A percentile compares a stretch with the other conserved stretches of the same genome.
Evolutionary conservation across 2,329 filamentous ascomycete genomes (phyloP).

Genomic region (Pseudopyrenochaeta lycopersici): DNA sequence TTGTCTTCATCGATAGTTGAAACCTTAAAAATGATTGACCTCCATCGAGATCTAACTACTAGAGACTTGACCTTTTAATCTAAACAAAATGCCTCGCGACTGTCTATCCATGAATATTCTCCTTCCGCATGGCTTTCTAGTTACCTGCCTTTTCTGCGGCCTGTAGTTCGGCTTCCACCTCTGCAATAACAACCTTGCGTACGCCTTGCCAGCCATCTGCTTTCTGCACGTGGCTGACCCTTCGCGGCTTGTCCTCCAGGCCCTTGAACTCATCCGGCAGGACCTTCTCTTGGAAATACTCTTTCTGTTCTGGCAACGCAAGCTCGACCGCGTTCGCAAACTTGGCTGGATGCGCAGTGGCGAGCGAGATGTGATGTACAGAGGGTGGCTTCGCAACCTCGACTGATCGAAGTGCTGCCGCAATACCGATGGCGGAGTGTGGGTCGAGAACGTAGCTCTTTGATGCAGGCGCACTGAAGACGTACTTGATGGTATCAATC

Average conservation of each 20-base stretch:
- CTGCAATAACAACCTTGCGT: conserved; percentile 75
- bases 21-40: not conserved
- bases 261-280: conserved; percentile 84
- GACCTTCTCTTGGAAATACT: conserved; percentile 80
- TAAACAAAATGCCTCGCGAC: not conserved
- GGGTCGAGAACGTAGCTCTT: conserved; percentile 84
- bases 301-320: conserved; percentile 74
- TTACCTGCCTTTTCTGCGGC: conserved; percentile 37
- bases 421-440: conserved; percentile 87
- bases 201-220: conserved; percentile 75
- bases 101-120: not conserved
- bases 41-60: not conserved
- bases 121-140: conserved; percentile 4
- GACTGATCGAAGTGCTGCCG: conserved; percentile 76
- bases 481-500: conserved; percentile 56
- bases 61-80: conserved; percentile 4
- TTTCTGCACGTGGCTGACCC: conserved; percentile 74
- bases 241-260: conserved; percentile 76
- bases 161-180: conserved; percentile 65
- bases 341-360: conserved; percentile 95
- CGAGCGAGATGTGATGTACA: conserved; percentile 79
- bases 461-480: conserved; percentile 59
- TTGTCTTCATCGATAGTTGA: not conserved
- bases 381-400: conserved; percentile 57
- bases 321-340: conserved; percentile 86